Conservation (phyloP, 2,329 filamentous ascomycete species). For the Cercospora brassicicola region DNA sequence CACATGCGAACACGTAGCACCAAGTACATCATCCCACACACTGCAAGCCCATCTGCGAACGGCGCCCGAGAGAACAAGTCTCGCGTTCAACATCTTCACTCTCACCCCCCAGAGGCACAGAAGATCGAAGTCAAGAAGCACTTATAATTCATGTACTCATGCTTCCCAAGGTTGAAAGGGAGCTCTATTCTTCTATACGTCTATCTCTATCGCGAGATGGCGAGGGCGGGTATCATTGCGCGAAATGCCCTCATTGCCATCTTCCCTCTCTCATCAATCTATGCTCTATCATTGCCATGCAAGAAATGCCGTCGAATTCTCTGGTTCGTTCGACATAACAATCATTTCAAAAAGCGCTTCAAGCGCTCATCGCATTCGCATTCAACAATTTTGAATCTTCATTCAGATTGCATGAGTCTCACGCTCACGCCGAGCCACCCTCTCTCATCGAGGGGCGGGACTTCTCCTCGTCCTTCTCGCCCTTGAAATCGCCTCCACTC, state of each 20-base stretch:
- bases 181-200: not conserved
- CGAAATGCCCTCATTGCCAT: not conserved
- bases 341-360: not conserved
- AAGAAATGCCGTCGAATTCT: not conserved
- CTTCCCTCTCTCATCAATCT: not conserved
- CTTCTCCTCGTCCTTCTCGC: constrained; percentile 16
- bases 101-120: not conserved
- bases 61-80: not conserved
- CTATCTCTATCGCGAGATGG: constrained; percentile 3
- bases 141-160: not conserved
- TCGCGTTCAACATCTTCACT: not conserved
- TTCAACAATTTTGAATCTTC: not conserved
- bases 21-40: not conserved
- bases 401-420: not conserved
- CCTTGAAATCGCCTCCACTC: constrained; percentile 1
- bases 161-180: not conserved
- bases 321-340: not conserved
- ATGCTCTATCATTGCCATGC: not conserved
- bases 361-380: not conserved
- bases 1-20: constrained; percentile 7
- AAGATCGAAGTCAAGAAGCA: not conserved
- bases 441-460: not conserved
- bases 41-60: not conserved
- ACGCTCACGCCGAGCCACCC: not conserved
- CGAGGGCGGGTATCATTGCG: constrained; percentile 1